Evolutionary conservation across 305 asterid species (phyloP), one percentile per base, ranked within the genome.

Genomic region (Ajuga reptans): DNA sequence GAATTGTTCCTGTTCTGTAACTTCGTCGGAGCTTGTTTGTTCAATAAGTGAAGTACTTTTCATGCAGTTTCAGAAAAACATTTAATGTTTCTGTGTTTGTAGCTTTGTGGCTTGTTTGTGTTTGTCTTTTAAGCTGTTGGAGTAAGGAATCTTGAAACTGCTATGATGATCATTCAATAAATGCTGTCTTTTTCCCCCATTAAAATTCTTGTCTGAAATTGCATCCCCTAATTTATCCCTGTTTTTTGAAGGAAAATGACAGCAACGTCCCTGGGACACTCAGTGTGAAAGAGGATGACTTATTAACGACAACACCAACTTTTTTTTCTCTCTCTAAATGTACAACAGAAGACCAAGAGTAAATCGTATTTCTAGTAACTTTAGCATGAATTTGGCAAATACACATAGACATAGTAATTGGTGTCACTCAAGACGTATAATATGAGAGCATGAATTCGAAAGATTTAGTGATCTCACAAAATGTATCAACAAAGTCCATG

Each of bases 1-100:
- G 80, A 78, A 17, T n/a, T 56, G 55, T 47, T 11, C n/a, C 8
- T 55, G 18, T 31, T 3, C 15, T 47, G 58, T 21, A 47, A 54
- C 14, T 18, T 66, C 4, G 14, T 42, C 49, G 11, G 29, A 9
- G 16, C 34, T 52, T 9, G 46, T 47, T 11, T 64, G 15, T 73
- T 46, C 65, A 33, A 41, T 46, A 9, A 6, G 24, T 39, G 9
- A 58, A 12, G 29, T 12, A 3, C 74, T 59, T 15, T 72, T 52
- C 12, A 45, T 62, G 16, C n/a, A 29, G 47, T 52, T 72, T 54
- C 34, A 1, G 11, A 27, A 3, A n/a, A 12, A 41, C 66, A 51
- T 59, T 24, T 15, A 17, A 29, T 24, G 6, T 67, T 21, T 46
- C 31, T 53, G 65, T 55, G 6, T 6, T 17, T 4, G 31, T 27